Percentiles rank a stretch among this genome's conserved stretches.
phyloP scores from a whole-genome alignment of 495 filamentous ascomycete species.

The Acidiella bohemica region DNA sequence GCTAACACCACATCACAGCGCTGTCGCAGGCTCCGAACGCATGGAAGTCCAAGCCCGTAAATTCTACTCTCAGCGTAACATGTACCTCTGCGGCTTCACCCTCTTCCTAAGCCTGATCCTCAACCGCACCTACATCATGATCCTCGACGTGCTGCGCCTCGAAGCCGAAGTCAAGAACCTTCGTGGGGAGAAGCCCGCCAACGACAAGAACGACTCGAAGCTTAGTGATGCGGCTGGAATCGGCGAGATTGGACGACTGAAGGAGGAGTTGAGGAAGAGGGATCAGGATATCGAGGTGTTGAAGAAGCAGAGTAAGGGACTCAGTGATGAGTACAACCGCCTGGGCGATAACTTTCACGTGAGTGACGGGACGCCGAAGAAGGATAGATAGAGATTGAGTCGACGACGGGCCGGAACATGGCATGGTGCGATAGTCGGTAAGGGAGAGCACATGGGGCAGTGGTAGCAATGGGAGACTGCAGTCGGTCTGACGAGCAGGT shows the following conservation, averaged over 20 bases:
- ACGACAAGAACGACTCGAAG: slow-evolving; percentile 53
- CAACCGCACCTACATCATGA: slow-evolving; percentile 97
- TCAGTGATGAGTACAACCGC: slow-evolving; percentile 84
- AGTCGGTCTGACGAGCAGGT: too few species aligned
- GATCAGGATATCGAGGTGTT: slow-evolving; percentile 35
- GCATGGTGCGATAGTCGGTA: too few species aligned
- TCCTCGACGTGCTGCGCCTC: slow-evolving; percentile 81
- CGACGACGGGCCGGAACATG: too few species aligned
- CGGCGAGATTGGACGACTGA: slow-evolving; percentile 59
- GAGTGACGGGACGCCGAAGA: slow-evolving; percentile 28
- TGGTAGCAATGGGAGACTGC: too few species aligned
- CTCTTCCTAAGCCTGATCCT: slow-evolving; percentile 97
- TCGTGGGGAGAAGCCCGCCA: slow-evolving; percentile 58
- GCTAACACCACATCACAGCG: slow-evolving; percentile 30
- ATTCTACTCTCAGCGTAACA: slow-evolving; percentile 99
- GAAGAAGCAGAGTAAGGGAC: slow-evolving; percentile 59
- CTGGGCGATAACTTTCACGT: slow-evolving; percentile 65
- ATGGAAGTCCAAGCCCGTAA: slow-evolving; percentile 98
- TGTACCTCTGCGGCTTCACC: slow-evolving; percentile 99
- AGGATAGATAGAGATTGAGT: slow-evolving; percentile 9
- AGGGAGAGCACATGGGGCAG: too few species aligned
- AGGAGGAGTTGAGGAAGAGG: slow-evolving; percentile 38
- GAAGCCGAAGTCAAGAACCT: slow-evolving; percentile 84
- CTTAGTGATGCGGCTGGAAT: slow-evolving; percentile 52
- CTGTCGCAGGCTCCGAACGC: slow-evolving; percentile 69